A percentile compares a stretch with the other conserved stretches of the same genome.
Conservation (phyloP, 495 filamentous ascomycete species). For the Penicillium lividum region DNA sequence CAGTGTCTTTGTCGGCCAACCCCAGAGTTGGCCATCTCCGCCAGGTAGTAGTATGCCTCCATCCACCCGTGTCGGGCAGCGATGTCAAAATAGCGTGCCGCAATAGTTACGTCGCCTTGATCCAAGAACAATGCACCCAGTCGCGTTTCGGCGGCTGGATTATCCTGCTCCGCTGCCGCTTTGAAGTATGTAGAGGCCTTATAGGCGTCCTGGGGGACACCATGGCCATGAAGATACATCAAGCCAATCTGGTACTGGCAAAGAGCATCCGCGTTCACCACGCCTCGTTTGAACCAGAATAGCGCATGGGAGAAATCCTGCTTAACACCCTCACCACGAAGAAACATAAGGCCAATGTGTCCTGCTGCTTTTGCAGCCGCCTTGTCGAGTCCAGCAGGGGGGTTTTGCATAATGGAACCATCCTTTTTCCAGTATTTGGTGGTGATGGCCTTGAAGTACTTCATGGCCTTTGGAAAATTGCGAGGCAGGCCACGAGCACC, state of each 20-base stretch:
- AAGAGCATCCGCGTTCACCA: slow-evolving; percentile 75
- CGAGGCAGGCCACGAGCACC: slow-evolving; percentile 73
- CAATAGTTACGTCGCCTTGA: slow-evolving; percentile 75
- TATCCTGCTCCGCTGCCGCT: slow-evolving; percentile 80
- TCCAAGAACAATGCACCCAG: slow-evolving; percentile 87
- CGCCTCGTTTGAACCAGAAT: slow-evolving; percentile 85
- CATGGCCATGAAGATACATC: slow-evolving; percentile 85
- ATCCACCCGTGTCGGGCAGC: slow-evolving; percentile 85
- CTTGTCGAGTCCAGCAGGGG: slow-evolving; percentile 67
- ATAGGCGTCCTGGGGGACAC: slow-evolving; percentile 69
- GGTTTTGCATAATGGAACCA: slow-evolving; percentile 57
- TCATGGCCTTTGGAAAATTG: slow-evolving; percentile 72
- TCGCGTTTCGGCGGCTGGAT: slow-evolving; percentile 77
- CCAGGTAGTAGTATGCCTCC: slow-evolving; percentile 94
- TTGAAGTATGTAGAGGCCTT: slow-evolving; percentile 81
- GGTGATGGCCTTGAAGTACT: slow-evolving; percentile 80
- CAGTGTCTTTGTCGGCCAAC: slow-evolving; percentile 81
- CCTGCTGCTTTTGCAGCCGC: slow-evolving; percentile 86
- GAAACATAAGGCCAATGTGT: slow-evolving; percentile 87
- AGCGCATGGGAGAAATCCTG: slow-evolving; percentile 75
- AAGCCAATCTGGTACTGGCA: slow-evolving; percentile 85
- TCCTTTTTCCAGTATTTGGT: slow-evolving; percentile 87
- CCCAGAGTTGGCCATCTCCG: slow-evolving; percentile 81
- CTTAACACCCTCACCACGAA: slow-evolving; percentile 86
- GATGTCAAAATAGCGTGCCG: slow-evolving; percentile 88